Evolutionary conservation across 495 filamentous ascomycete genomes (phyloP), one percentile per base, ranked within the genome.

Genomic region (Penicillium manginii): DNA sequence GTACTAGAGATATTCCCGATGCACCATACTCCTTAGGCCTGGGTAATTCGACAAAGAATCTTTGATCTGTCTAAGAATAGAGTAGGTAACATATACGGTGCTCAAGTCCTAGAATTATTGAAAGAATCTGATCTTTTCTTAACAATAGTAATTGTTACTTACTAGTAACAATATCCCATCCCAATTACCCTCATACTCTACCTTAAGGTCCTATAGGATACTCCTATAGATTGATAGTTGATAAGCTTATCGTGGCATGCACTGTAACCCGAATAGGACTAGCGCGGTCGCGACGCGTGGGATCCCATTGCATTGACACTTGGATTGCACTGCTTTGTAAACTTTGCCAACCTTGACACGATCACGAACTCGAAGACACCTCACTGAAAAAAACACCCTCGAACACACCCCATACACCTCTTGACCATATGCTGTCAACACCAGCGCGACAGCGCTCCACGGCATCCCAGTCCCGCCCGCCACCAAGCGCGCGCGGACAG

Each of bases 231-330:
- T 8, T 29, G 26, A 29, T 47, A 17, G 6, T 21, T 40, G 63
- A 69, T 69, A 69, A 67, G 61, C 26, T 69, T 69, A 69, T 69
- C 66, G 47, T 37, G 35, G 22, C 26, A n/a, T 37, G 46, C 49
- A 55, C 22, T 67, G 54, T 65, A 69, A 52, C 71, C 64, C 22
- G 59, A 77, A 69, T n/a, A 0, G 66, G 68, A 50, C 66, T 75
- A 77, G 72, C 63, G 63, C 31, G 4, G 61, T 64, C 69, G 69
- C 72, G 72, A 73, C 71, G 68, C 73, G 73, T 65, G 12, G 54
- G 54, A 61, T 33, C 11, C 5, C 4, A 33, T 37, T n/a, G 12
- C 35, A 12, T 14, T 37, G 9, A 37, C 12, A 10, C 14, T 37
- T 11, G 23, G 23, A 37, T 37, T 37, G 11, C 33, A 37, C 12